A percentile compares a stretch with the other conserved stretches of the same genome.
These are phyloP conservation scores for Arthonia radiata DNA, from an alignment of 495 filamentous ascomycete genomes.

Conservation along the genomic window DNA sequence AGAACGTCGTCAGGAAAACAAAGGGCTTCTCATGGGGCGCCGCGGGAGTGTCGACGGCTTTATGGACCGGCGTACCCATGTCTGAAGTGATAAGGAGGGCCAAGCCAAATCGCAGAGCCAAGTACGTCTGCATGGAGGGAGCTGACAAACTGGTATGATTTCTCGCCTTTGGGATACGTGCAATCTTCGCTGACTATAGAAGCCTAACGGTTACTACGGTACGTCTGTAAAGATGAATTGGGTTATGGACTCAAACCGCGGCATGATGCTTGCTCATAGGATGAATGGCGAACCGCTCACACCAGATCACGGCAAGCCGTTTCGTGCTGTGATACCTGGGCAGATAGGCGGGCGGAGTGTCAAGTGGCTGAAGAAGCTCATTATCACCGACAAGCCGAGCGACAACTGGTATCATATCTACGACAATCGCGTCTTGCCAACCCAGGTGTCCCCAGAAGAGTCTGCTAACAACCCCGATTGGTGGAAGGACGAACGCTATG, in stretches of 20 bases:
- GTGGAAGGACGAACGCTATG: slow-evolving; percentile 84
- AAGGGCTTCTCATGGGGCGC: slow-evolving; percentile 95
- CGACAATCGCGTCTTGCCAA: slow-evolving; percentile 80
- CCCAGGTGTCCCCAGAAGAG: slow-evolving; percentile 66
- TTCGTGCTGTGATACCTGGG: slow-evolving; percentile 69
- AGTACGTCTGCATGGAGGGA: slow-evolving; percentile 83
- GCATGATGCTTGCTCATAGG: slow-evolving; percentile 72
- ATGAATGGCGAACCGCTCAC: slow-evolving; percentile 77
- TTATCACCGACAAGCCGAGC: slow-evolving; percentile 53
- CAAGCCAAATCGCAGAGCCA: slow-evolving; percentile 41
- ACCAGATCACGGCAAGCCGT: slow-evolving; percentile 72
- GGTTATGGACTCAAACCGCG: slow-evolving; percentile 63
- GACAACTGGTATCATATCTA: slow-evolving; percentile 96
- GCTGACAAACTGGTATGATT: slow-evolving; percentile 47
- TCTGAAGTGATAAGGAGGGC: slow-evolving; percentile 46
- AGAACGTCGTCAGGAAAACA: slow-evolving; percentile 74
- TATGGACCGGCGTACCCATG: slow-evolving; percentile 72
- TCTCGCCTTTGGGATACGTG: background rate
- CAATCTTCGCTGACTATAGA: slow-evolving; percentile 4
- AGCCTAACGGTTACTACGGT: slow-evolving; percentile 78
- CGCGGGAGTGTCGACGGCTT: slow-evolving; percentile 65
- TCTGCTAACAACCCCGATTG: slow-evolving; percentile 46
- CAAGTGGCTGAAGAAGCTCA: slow-evolving; percentile 78
- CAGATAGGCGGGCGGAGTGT: slow-evolving; percentile 89
- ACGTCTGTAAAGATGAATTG: slow-evolving; percentile 75